These are phyloP conservation scores for Daucus carota DNA, from an alignment of 129 eudicot species.

Conservation along the genomic window DNA sequence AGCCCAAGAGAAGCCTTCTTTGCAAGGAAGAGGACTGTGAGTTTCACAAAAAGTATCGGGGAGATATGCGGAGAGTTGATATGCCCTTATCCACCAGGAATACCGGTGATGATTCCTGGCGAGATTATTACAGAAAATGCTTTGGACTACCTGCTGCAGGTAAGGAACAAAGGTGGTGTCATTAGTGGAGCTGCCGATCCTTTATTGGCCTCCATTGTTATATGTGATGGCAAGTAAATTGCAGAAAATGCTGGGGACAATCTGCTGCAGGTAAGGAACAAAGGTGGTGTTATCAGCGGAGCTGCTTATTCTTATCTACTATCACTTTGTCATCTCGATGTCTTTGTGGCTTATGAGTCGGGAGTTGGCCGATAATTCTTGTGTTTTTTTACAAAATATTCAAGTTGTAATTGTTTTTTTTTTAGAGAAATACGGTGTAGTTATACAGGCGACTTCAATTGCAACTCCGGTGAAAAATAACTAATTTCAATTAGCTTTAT, in stretches of 20 bases:
- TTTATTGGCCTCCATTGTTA: constrained; percentile 40
- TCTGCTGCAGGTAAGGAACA: not conserved
- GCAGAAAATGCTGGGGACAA: too few species aligned
- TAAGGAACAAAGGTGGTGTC: constrained; percentile 48
- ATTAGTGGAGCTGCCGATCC: constrained; percentile 63
- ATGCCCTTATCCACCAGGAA: constrained; percentile 91
- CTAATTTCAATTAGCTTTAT: too few species aligned
- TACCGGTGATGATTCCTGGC: constrained; percentile 63
- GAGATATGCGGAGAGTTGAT: constrained; percentile 66
- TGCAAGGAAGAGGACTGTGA: constrained; percentile 45
- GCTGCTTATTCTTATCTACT: too few species aligned
- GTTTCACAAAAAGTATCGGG: constrained; percentile 46
- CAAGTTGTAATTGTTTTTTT: too few species aligned
- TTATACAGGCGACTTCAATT: too few species aligned
- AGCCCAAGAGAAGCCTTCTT: constrained; percentile 89
- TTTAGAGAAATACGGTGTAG: too few species aligned
- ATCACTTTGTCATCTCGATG: too few species aligned
- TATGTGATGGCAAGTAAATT: constrained; percentile 22
- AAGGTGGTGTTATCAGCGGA: not conserved
- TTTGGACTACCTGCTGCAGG: constrained; percentile 34
- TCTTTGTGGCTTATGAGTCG: too few species aligned
- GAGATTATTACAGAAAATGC: constrained; percentile 55
- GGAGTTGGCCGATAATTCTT: too few species aligned
- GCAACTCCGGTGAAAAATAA: too few species aligned
- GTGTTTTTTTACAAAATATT: too few species aligned